A percentile compares a stretch with the other conserved stretches of the same genome.
Conservation (phyloP, 1,139 yeast genomes). For the Geotrichum fermentans region DNA sequence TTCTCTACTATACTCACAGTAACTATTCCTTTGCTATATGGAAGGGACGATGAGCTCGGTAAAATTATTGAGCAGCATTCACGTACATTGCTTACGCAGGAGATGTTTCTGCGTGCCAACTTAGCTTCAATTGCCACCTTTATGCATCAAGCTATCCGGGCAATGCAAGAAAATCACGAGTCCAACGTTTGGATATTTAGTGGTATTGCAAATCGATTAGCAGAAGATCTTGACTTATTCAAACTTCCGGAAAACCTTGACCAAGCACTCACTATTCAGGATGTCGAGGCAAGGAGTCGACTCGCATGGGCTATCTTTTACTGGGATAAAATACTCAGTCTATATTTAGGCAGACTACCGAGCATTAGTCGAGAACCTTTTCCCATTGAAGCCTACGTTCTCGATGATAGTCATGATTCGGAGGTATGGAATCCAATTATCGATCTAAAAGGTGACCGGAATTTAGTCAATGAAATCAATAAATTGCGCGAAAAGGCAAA, state of each 20-base stretch:
- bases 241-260: conserved; percentile 5
- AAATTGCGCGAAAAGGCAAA: conserved; percentile 8
- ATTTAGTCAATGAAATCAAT: conserved; percentile 2
- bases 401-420: conserved; percentile 15
- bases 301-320: conserved; percentile 18
- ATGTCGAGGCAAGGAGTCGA: conserved; percentile 18
- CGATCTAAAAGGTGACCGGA: conserved; percentile 2
- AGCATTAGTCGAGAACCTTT: conserved; percentile 13
- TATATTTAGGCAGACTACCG: conserved; percentile 19
- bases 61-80: conserved; percentile 19
- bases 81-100: conserved; percentile 17
- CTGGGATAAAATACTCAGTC: conserved; percentile 20
- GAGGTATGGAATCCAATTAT: conserved; percentile 17
- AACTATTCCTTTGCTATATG: conserved; percentile 14
- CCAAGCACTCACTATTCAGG: conserved; percentile 8
- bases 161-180: conserved; percentile 14
- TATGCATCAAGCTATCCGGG: conserved; percentile 11
- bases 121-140: conserved; percentile 13
- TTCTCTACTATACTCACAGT: conserved; percentile 15
- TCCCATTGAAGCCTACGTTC: conserved; percentile 10
- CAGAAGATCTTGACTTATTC: conserved; percentile 18
- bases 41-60: conserved; percentile 10
- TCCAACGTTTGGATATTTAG: conserved; percentile 17
- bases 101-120: conserved; percentile 14
- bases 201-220: conserved; percentile 19